Base-by-base conservation (phyloP, 495 filamentous ascomycete species). In the Penicillium canariense region DNA sequence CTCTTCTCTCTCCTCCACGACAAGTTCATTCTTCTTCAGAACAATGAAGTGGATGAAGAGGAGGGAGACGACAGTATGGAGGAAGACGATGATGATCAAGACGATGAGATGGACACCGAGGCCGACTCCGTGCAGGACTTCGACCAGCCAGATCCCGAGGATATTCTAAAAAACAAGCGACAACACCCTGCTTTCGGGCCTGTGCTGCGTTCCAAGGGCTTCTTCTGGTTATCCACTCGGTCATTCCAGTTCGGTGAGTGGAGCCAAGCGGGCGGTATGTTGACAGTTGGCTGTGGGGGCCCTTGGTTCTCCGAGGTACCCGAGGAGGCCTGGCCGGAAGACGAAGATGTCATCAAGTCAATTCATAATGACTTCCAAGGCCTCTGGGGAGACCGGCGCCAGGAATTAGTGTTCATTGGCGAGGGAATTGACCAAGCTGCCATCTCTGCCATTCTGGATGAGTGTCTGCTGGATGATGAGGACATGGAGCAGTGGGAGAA, bases 331-430 rank as follows among this genome's bases (percentile, higher is more conserved):
- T 82, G 77, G 72, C 71, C 74, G 0, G 71, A 72, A 31, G 72
- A 77, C 48, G 55, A 63, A 10, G 76, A 79, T 49, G 70, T 79
- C 3, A 59, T 61, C 12, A 48, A 69, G 27, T 72, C 71, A 3
- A 74, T 81, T 31, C 51, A 66, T 40, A 61, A 72, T 26, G 78
- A 81, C 48, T 78, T 80, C 36, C 56, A 69, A 32, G 81, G 78
- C 0, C 67, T 67, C 35, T 84, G 81, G 80, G 81, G 79, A 15
- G 82, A 85, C 64, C 69, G 81, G 14, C 73, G 81, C 9, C 82
- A 85, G 61, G 82, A 85, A 57, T 53, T 84, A 14, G 82, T 85
- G 44, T 82, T 84, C 39, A 84, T 84, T 45, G 81, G 81, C 0
- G 77, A 81, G 45, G 71, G 76, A 5, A 68, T 85, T 34, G 81